Evolutionary conservation across 768 basidiomycete species (phyloP).

Genomic region (Pleurotus giganteus): DNA sequence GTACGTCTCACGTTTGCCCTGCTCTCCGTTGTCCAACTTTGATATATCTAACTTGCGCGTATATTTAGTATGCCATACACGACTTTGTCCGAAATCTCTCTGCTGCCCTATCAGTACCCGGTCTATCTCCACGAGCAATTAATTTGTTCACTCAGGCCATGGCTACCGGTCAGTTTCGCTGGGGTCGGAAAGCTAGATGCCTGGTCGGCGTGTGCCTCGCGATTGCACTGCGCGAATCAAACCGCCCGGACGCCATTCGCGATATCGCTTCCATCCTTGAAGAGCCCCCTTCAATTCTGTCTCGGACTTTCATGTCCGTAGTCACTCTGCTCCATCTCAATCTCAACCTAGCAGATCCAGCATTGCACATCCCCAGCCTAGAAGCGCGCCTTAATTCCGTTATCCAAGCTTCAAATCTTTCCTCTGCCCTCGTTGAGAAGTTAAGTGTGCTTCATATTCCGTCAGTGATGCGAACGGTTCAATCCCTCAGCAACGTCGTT

Average conservation of each 20-base stretch:
- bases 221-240: conserved; percentile 70
- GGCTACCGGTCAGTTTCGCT: conserved; percentile 54
- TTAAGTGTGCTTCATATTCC: conserved; percentile 37
- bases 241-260: conserved; percentile 61
- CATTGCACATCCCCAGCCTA: conserved; percentile 55
- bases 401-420: conserved; percentile 27
- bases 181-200: conserved; percentile 73
- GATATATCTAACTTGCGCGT: conserved; percentile 13
- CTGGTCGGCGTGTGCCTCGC: conserved; percentile 68
- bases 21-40: conserved; percentile 13
- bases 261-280: conserved; percentile 69
- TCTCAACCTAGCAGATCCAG: conserved; percentile 55
- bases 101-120: conserved; percentile 54
- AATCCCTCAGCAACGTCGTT: conserved; percentile 42
- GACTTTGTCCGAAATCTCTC: conserved; percentile 62
- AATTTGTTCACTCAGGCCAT: conserved; percentile 70
- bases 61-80: conserved; percentile 55
- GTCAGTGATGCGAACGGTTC: conserved; percentile 42
- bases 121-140: conserved; percentile 63
- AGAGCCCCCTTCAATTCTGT: conserved; percentile 47
- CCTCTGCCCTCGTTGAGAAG: conserved; percentile 29
- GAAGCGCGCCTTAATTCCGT: conserved; percentile 48
- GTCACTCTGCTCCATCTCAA: conserved; percentile 50
- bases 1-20: conserved; percentile 35
- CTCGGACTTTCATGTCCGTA: conserved; percentile 54